A percentile compares a stretch with the other conserved stretches of the same genome.
Conservation (phyloP, 345 rosid species). For the Excoecaria agallocha region DNA sequence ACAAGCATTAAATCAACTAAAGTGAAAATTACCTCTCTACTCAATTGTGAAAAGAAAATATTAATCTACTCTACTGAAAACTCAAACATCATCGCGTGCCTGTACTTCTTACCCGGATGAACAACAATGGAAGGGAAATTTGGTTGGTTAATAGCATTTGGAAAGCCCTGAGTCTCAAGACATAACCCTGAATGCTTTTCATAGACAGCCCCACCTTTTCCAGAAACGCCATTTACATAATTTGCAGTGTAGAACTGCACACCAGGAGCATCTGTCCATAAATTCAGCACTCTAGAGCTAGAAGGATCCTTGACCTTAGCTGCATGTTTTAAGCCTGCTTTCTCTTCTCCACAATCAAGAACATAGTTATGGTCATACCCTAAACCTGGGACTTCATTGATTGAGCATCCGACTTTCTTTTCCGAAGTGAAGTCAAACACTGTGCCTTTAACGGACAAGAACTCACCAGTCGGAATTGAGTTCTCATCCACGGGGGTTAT, state of each 20-base stretch:
- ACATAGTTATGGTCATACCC: constrained; percentile 90
- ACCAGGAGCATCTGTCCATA: constrained; percentile 82
- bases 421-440: constrained; percentile 71
- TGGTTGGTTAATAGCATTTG: constrained; percentile 66
- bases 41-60: background rate
- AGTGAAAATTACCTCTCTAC: background rate
- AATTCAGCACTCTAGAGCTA: constrained; percentile 60
- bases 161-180: constrained; percentile 91
- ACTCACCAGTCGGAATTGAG: constrained; percentile 79
- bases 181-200: constrained; percentile 77
- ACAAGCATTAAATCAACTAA: background rate
- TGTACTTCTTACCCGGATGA: constrained; percentile 67
- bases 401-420: constrained; percentile 59
- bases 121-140: constrained; percentile 74
- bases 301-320: constrained; percentile 60
- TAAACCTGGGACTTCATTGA: constrained; percentile 58
- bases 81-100: constrained; percentile 71
- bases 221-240: constrained; percentile 64
- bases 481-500: constrained; percentile 72
- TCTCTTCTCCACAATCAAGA: constrained; percentile 60
- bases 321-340: constrained; percentile 67
- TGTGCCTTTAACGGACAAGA: constrained; percentile 61
- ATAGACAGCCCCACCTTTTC: constrained; percentile 67
- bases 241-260: constrained; percentile 83
- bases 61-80: constrained; percentile 50